Base-by-base conservation (phyloP, 1,139 yeast species). In the Wickerhamomyces sp. region DNA sequence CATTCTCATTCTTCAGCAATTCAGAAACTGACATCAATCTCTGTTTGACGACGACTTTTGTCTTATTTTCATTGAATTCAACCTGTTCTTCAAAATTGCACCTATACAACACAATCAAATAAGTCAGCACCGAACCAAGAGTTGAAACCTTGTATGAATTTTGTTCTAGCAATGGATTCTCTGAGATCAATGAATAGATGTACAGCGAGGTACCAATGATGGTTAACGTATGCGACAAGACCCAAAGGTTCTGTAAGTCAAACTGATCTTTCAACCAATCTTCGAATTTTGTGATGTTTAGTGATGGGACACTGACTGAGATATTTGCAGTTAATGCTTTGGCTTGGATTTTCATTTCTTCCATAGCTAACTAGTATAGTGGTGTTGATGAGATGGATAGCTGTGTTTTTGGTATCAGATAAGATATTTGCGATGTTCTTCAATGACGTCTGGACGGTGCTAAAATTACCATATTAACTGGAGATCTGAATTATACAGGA, bases 1-100 rank as follows among this genome's bases (percentile, higher is more conserved):
- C 66, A 50, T 75, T 75, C 47, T 76, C 81, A 8, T 79, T 71
- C 52, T 65, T 68, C 41, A 75, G 53, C 6, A 74, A 54, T 14
- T 64, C 61, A 1, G 70, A 60, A 41, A 71, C 55, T 7, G 68
- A 66, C 39, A 55, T 39, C 4, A 41, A 14, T 15, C 36, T 47
- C 13, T 49, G 45, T 36, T 40, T 44, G 14, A 46, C 42, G 18
- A 45, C 29, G 15, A 50, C 47, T 27, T 47, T 46, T 26, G 48
- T 47, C 34, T 47, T 46, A 18, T 45, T 40, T 7, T 45, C 54
- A 32, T 44, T 44, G 29, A 43, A 29, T 6, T 48, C 44, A 4
- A 51, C 40, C 18, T 50, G 51, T 26, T 51, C 39, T 27, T 51
- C 54, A 36, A 50, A 43, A 40, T 58, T 57, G 41, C 61, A 53